Percentiles rank a stretch among this genome's conserved stretches.
Evolutionary conservation across 768 basidiomycete genomes (phyloP).

Genomic region (Sarcomyxa edulis): DNA sequence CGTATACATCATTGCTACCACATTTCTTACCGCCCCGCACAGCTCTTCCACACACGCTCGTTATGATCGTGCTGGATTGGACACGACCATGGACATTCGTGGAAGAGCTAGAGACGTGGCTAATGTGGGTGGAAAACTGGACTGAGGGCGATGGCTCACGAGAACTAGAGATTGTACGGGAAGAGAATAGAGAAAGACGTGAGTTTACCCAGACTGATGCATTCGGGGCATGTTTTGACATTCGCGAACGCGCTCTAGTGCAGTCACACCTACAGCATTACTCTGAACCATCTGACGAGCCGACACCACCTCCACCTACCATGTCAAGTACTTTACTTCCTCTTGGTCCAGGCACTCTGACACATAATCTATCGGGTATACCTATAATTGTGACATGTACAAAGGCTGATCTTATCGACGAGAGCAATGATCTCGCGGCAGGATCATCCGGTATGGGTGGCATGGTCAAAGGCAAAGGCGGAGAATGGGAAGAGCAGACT

Average conservation of each 20-base stretch:
- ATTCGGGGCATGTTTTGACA: not conserved
- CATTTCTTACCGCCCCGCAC: constrained; percentile 72
- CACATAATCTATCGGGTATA: constrained; percentile 80
- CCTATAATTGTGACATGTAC: constrained; percentile 89
- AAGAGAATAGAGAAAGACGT: constrained; percentile 84
- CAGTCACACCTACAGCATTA: constrained; percentile 90
- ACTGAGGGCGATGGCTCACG: constrained; percentile 61
- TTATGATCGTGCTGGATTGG: constrained; percentile 92
- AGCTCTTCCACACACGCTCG: constrained; percentile 63
- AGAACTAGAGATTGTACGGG: constrained; percentile 69
- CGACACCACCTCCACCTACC: constrained; percentile 55
- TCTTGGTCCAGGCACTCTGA: constrained; percentile 78
- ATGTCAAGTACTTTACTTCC: constrained; percentile 72
- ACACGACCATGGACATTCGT: constrained; percentile 91
- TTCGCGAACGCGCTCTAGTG: constrained; percentile 38
- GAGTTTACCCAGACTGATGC: constrained; percentile 23
- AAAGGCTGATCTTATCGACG: constrained; percentile 91
- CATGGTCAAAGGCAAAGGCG: constrained; percentile 89
- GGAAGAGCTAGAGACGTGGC: constrained; percentile 79
- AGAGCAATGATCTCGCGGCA: constrained; percentile 63
- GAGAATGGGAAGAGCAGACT: constrained; percentile 92
- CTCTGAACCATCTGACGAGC: constrained; percentile 69
- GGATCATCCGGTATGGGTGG: constrained; percentile 83
- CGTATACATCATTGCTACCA: constrained; percentile 69
- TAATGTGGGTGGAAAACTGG: constrained; percentile 83